Conservation (phyloP, 148 eudicot species). For the Oxyria digyna region DNA sequence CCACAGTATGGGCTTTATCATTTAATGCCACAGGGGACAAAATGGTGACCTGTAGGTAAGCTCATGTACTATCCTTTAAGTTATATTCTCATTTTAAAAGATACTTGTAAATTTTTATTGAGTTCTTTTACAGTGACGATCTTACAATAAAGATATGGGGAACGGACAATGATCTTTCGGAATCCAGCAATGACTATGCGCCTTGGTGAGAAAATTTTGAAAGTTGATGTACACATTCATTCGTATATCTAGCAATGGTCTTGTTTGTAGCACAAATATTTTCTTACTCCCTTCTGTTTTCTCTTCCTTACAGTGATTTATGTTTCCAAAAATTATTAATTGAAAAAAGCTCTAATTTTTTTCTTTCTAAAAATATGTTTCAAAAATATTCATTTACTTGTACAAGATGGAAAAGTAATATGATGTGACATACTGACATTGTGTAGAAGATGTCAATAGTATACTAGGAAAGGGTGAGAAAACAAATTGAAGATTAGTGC, state of each 20-base stretch:
- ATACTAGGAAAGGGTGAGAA: not conserved
- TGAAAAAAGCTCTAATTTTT: not conserved
- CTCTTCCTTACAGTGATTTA: not conserved
- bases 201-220: slow-evolving; percentile 53
- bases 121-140: slow-evolving; percentile 66
- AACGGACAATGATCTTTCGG: slow-evolving; percentile 29
- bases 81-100: not conserved
- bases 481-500: not conserved
- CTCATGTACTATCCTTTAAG: not conserved
- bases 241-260: not conserved
- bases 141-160: slow-evolving; percentile 84
- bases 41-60: slow-evolving; percentile 95
- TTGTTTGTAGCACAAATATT: not conserved
- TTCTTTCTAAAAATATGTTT: no score
- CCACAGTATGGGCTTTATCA: slow-evolving; percentile 85
- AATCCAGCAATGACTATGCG: slow-evolving; percentile 42
- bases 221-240: not conserved
- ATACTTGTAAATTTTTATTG: not conserved
- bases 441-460: not conserved
- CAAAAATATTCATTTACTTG: not conserved
- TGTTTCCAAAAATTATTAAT: not conserved
- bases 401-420: not conserved
- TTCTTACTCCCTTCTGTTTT: not conserved
- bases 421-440: not conserved
- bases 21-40: slow-evolving; percentile 71